A percentile compares a stretch with the other conserved stretches of the same genome.
phyloP scores from a whole-genome alignment of 805 yeast species.

The Saitoella complicata region DNA sequence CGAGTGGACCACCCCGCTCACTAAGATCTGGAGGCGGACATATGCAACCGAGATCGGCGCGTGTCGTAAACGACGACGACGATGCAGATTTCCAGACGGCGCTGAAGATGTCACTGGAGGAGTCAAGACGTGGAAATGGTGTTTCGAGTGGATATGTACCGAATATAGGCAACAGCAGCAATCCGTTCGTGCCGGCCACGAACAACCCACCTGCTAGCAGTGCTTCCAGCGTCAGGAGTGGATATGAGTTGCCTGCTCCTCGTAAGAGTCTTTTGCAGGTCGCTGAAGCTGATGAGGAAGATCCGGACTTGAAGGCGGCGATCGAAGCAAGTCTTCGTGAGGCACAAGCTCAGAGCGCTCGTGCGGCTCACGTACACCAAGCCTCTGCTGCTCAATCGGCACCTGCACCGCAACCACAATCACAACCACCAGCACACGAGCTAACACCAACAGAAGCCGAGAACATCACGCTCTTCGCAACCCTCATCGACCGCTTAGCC shows the following conservation, averaged over 20 bases:
- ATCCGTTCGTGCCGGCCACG: conserved; percentile 5
- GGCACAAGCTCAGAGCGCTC: background rate
- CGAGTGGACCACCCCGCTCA: conserved; percentile 14
- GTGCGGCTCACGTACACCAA: background rate
- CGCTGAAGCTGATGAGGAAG: conserved; percentile 40
- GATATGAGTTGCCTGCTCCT: background rate
- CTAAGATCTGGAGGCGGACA: conserved; percentile 12
- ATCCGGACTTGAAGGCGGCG: conserved; percentile 78
- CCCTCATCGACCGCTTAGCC: background rate
- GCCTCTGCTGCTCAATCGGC: background rate
- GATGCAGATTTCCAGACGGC: conserved; percentile 66
- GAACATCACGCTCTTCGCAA: background rate
- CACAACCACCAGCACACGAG: conserved; percentile 2
- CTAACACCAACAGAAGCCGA: conserved; percentile 1
- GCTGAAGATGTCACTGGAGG: conserved; percentile 60
- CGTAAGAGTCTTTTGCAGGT: conserved; percentile 1
- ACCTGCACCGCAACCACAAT: conserved; percentile 1
- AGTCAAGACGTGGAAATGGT: conserved; percentile 18
- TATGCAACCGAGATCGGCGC: conserved; percentile 6
- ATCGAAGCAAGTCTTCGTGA: conserved; percentile 82
- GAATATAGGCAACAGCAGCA: background rate
- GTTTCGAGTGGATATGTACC: too few species aligned
- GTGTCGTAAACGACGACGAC: conserved; percentile 30
- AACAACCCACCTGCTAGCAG: conserved; percentile 16
- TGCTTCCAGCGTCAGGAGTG: background rate